phyloP scores from a whole-genome alignment of 768 basidiomycete genomes.

The Scleroderma citrinum region DNA sequence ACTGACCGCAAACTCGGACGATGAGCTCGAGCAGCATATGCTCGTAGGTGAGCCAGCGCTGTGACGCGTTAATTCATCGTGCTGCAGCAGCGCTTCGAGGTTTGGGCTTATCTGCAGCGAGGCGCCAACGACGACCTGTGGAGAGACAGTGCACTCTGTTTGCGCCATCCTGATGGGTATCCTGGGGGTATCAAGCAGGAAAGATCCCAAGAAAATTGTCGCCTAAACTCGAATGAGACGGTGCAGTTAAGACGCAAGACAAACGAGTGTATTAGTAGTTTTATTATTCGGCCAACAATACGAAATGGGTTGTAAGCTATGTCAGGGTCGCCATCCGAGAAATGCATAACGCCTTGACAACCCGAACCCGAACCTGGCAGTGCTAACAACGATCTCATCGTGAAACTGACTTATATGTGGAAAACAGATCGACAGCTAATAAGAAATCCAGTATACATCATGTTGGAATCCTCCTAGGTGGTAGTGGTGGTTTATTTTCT shows the following conservation, averaged over 20 bases:
- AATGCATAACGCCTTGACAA: not conserved
- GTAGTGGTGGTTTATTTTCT: constrained; percentile 27
- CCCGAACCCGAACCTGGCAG: not conserved
- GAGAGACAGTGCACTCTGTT: constrained; percentile 18
- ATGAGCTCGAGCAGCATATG: constrained; percentile 2
- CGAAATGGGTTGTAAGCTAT: not conserved
- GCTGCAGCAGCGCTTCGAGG: constrained; percentile 53
- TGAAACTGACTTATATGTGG: not conserved
- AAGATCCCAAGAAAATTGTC: too few species aligned
- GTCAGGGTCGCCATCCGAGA: not conserved
- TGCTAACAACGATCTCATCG: not conserved
- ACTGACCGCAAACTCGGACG: constrained; percentile 17
- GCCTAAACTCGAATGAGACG: too few species aligned
- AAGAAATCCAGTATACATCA: constrained; percentile 5
- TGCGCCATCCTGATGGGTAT: constrained; percentile 13
- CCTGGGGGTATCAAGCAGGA: not conserved
- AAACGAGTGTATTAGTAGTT: too few species aligned
- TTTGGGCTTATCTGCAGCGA: constrained; percentile 51
- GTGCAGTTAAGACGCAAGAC: too few species aligned
- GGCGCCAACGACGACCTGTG: constrained; percentile 4
- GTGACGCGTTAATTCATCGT: constrained; percentile 45
- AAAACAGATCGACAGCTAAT: not conserved
- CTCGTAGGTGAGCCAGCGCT: constrained; percentile 20
- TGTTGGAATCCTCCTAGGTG: constrained; percentile 24
- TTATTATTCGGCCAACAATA: too few species aligned